These are phyloP conservation scores for Arabis hirsuta DNA, from an alignment of 345 rosid species.

Conservation along the genomic window DNA sequence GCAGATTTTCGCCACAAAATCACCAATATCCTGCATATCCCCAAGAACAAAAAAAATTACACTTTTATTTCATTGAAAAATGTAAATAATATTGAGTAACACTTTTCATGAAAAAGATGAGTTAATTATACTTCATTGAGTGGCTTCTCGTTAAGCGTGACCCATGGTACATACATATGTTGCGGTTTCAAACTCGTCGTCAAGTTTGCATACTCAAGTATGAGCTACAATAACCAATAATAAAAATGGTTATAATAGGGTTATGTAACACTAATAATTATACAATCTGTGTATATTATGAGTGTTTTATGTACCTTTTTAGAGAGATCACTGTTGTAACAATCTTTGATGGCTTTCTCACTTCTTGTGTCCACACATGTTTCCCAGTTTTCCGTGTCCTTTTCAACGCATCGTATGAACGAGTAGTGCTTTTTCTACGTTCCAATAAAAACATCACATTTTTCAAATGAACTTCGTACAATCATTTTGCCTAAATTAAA, in stretches of 20 bases:
- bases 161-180: conserved; percentile 41
- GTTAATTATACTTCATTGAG: conserved; percentile 5
- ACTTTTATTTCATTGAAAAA: not conserved
- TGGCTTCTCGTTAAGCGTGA: conserved; percentile 36
- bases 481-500: too few relatives aligned
- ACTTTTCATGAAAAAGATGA: not conserved
- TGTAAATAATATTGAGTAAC: not conserved
- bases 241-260: not conserved
- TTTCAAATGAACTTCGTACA: not conserved
- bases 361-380: not conserved
- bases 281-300: not conserved
- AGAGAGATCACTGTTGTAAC: conserved; percentile 25
- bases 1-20: conserved; percentile 23
- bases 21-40: not conserved
- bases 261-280: not conserved
- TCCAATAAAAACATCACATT: conserved; percentile 1
- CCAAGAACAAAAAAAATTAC: not conserved
- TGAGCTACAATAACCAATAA: conserved; percentile 27
- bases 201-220: conserved; percentile 33
- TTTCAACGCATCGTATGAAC: conserved; percentile 46
- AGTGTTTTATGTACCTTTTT: not conserved
- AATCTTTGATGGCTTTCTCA: not conserved
- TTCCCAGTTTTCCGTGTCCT: not conserved
- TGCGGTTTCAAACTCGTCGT: conserved; percentile 31
- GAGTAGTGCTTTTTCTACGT: conserved; percentile 54